Evolutionary conservation across 2,329 filamentous ascomycete species (phyloP).

Genomic region (Cucurbitaria berberidis): DNA sequence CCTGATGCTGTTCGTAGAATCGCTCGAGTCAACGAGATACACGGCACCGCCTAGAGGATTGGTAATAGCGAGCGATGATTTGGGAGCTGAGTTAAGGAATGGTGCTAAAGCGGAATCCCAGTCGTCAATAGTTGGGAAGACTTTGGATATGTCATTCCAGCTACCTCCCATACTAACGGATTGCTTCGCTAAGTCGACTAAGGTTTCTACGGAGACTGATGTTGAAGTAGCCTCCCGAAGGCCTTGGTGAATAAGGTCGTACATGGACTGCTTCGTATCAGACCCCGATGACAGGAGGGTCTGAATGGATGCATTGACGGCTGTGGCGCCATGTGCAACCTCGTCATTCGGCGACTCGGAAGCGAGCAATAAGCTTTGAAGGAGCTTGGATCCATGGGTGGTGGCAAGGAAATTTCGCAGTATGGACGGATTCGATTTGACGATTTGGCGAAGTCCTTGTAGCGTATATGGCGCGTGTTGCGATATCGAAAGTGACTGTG

Average conservation of each 20-base stretch:
- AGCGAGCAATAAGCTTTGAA: conserved; percentile 60
- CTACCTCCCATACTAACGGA: conserved; percentile 46
- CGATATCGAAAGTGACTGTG: conserved; percentile 46
- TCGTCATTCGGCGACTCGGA: conserved; percentile 61
- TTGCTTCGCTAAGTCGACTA: conserved; percentile 62
- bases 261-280: conserved; percentile 53
- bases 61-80: conserved; percentile 73
- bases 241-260: conserved; percentile 60
- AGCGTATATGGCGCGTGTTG: conserved; percentile 46
- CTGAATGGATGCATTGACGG: conserved; percentile 48
- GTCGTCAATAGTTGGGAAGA: conserved; percentile 68
- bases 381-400: conserved; percentile 56
- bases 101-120: conserved; percentile 70
- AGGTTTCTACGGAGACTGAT: conserved; percentile 58
- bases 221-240: conserved; percentile 54
- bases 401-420: conserved; percentile 54
- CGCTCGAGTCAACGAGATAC: conserved; percentile 61
- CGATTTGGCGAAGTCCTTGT: conserved; percentile 55
- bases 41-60: conserved; percentile 74
- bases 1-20: conserved; percentile 23
- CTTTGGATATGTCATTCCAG: conserved; percentile 46
- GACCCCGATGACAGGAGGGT: conserved; percentile 46
- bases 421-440: conserved; percentile 49
- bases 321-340: conserved; percentile 53
- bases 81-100: conserved; percentile 61